Base-by-base conservation (phyloP, 306 rosid species). In the Castanea sativa region DNA sequence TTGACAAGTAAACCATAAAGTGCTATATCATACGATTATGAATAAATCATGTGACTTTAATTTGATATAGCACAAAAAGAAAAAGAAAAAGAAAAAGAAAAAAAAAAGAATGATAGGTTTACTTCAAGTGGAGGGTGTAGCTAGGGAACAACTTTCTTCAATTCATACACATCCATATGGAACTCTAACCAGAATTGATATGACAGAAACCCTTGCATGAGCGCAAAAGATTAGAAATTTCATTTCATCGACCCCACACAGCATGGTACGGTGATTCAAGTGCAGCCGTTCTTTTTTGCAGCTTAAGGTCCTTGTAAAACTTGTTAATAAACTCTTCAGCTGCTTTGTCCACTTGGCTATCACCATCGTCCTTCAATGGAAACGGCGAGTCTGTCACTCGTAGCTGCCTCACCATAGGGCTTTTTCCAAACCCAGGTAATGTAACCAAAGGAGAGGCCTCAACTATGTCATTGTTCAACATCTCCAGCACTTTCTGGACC, bases 371-470 rank as follows among this genome's bases (percentile, higher is more conserved):
- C 73, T 83, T 92, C 23, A 91, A 9, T 45, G 98, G 96, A 68
- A 94, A 94, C 35, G 98, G 98, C 2, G 98, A 94, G 81, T 94
- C 98, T 0, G 98, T 92, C 29, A 94, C 78, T 53, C 97, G 83
- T n/a, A 94, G 78, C 71, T 91, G 88, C 83, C 82, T 89, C 30
- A 88, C 93, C 45, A 84, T 4, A 0, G 97, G 97, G 29, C 97
- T 94, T 55, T 89, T 90, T 18, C 91, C 97, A 38, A 92, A 94
- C 71, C 92, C 97, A 2, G 99, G 94, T 20, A 90, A 78, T 30
- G 83, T 49, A 38, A 87, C 87, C 32, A 87, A 16, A n/a, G 99
- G 98, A 55, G 99, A 92, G 4, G 89, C 88, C 74, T 86, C 91
- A 8, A 78, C 87, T 9, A 53, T 55, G 14, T 75, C 82, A 51